Evolutionary conservation across 805 yeast species (phyloP).

Genomic region (Lipomyces sp.): DNA sequence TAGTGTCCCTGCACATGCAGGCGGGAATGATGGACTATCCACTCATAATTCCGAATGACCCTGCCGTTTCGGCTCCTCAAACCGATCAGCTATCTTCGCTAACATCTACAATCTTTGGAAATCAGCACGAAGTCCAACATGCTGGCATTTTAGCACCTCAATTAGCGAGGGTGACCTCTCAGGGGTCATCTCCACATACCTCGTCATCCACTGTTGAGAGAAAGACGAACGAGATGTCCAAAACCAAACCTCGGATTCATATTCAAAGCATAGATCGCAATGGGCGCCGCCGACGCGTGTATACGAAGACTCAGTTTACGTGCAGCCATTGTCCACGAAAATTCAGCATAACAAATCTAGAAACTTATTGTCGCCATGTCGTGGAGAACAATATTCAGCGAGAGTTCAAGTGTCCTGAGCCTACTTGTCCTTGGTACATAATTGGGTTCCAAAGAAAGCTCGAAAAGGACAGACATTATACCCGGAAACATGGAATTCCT

Average conservation of each 20-base stretch:
- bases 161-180: background rate
- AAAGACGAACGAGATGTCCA: background rate
- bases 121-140: background rate
- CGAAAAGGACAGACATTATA: conserved; percentile 41
- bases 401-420: conserved; percentile 40
- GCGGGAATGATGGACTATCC: background rate
- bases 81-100: background rate
- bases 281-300: conserved; percentile 33
- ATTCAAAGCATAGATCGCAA: conserved; percentile 25
- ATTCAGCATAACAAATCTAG: conserved; percentile 24
- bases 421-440: conserved; percentile 40
- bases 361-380: conserved; percentile 27
- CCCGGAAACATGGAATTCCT: conserved; percentile 42
- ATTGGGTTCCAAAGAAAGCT: conserved; percentile 43
- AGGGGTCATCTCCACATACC: background rate
- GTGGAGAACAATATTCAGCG: conserved; percentile 33
- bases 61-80: background rate
- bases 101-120: background rate
- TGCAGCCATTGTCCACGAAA: conserved; percentile 31
- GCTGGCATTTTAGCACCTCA: background rate
- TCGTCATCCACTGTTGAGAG: background rate
- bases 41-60: background rate
- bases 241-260: background rate
- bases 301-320: conserved; percentile 28
- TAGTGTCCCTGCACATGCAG: background rate